Evolutionary conservation across 2,329 filamentous ascomycete genomes (phyloP), one percentile per base, ranked within the genome.

Genomic region (Pseudodiploospora longispora): DNA sequence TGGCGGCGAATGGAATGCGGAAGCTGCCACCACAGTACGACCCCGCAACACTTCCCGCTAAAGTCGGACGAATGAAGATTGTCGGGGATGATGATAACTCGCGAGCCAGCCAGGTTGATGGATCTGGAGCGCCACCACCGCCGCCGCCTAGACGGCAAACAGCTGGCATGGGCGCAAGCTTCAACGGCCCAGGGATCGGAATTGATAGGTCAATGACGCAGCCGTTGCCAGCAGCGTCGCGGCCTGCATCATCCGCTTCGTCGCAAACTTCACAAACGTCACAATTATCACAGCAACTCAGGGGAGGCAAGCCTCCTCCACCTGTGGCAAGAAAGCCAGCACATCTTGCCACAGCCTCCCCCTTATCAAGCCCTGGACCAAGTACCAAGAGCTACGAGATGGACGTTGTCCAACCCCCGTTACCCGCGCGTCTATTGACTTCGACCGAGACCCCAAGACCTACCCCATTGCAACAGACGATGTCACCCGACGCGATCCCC

Each of bases 241-340:
- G 62, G 12, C 63, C 63, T 12, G 56, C 57, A 7, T 64, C 66
- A 4, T 53, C 59, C 12, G 56, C 61, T 3, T 67, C 69, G 3
- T 66, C 68, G 1, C 60, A 61, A 19, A 19, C 32, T 34, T 34
- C 19, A 19, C 19, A 19, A 34, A 44, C 52, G 33, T 62, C 59
- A 31, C 59, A 63, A 43, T 43, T 57, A 6, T 62, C 63, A 6
- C 51, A 59, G 41, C 54, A 57, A 36, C 49, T 55, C 36, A 61
- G 62, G 30, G 52, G 57, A 28, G 52, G 58, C 10, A 74, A 72
- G 49, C 56, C 63, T 7, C 63, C 74, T n/a, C 78, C 76, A 5
- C 75, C 74, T 1, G 68, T 85, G 40, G 82, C 80, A 27, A 76
- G 70, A 58, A 85, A 85, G 54, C 82, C 82, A 1, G 69, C 74